phyloP scores from a whole-genome alignment of 2,329 filamentous ascomycete species.

The Aureobasidium melanogenum region DNA sequence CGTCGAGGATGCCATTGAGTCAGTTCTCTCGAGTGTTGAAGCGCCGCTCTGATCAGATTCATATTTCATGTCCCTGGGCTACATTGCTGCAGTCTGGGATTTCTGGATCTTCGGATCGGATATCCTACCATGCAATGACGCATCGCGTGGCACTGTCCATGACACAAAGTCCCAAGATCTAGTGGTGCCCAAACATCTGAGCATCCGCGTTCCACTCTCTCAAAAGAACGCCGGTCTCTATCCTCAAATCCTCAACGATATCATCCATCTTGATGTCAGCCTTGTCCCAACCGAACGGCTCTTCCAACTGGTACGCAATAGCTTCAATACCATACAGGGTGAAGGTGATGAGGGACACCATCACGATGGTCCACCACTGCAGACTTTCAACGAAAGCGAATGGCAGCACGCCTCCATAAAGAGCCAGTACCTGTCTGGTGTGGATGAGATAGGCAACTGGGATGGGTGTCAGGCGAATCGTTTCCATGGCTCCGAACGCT shows the following conservation, averaged over 20 bases:
- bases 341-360: constrained; percentile 53
- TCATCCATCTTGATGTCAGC: constrained; percentile 63
- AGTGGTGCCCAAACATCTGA: constrained; percentile 3
- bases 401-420: constrained; percentile 52
- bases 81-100: not conserved
- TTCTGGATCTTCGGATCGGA: not conserved
- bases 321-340: constrained; percentile 57
- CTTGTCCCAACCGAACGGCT: constrained; percentile 57
- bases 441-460: constrained; percentile 59
- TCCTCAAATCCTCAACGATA: constrained; percentile 50
- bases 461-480: constrained; percentile 54
- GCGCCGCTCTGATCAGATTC: constrained; percentile 35
- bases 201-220: constrained; percentile 14
- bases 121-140: not conserved
- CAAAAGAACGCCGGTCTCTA: constrained; percentile 13
- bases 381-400: constrained; percentile 57
- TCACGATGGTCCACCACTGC: constrained; percentile 52
- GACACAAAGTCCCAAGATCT: not conserved
- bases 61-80: not conserved
- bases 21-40: constrained; percentile 49
- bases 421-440: constrained; percentile 53
- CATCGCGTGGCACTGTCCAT: not conserved
- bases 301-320: constrained; percentile 55
- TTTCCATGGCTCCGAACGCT: constrained; percentile 56
- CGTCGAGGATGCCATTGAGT: constrained; percentile 48